phyloP scores from a whole-genome alignment of 106 monocot genomes.

The Dioscorea dumetorum region DNA sequence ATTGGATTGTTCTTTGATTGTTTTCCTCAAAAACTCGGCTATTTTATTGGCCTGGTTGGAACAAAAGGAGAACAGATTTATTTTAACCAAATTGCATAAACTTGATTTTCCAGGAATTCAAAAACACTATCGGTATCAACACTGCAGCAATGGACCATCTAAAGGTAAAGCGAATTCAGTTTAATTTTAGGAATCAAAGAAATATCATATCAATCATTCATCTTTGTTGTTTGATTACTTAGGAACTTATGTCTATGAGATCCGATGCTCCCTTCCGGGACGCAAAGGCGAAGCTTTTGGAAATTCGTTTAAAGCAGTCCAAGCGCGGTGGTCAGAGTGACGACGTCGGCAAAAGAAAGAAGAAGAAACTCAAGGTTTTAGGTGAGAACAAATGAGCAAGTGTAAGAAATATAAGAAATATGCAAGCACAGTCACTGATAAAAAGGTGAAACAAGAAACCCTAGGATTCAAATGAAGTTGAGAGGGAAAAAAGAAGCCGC shows the following conservation, averaged over 20 bases:
- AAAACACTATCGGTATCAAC: slow-evolving; percentile 77
- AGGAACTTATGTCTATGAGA: slow-evolving; percentile 72
- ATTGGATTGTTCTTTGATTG: background rate
- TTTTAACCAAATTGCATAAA: background rate
- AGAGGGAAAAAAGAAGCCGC: background rate
- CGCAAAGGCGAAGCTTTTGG: slow-evolving; percentile 76
- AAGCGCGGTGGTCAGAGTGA: slow-evolving; percentile 33
- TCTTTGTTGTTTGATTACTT: slow-evolving; percentile 4
- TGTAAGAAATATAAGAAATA: too few species aligned
- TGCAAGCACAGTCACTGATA: slow-evolving; percentile 10
- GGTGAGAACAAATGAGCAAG: background rate
- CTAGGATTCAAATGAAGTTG: background rate
- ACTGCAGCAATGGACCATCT: slow-evolving; percentile 87
- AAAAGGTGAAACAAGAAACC: background rate
- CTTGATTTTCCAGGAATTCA: slow-evolving; percentile 50
- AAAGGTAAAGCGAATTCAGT: slow-evolving; percentile 34
- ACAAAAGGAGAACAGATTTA: background rate
- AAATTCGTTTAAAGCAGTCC: slow-evolving; percentile 53
- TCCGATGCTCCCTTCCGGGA: slow-evolving; percentile 92
- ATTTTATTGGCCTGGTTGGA: background rate
- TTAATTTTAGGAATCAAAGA: background rate
- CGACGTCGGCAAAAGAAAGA: slow-evolving; percentile 34
- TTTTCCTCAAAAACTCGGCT: background rate
- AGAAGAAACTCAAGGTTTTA: slow-evolving; percentile 44
- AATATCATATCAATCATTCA: background rate